phyloP scores from a whole-genome alignment of 2,329 filamentous ascomycete genomes.

The Exophiala viscosa region DNA sequence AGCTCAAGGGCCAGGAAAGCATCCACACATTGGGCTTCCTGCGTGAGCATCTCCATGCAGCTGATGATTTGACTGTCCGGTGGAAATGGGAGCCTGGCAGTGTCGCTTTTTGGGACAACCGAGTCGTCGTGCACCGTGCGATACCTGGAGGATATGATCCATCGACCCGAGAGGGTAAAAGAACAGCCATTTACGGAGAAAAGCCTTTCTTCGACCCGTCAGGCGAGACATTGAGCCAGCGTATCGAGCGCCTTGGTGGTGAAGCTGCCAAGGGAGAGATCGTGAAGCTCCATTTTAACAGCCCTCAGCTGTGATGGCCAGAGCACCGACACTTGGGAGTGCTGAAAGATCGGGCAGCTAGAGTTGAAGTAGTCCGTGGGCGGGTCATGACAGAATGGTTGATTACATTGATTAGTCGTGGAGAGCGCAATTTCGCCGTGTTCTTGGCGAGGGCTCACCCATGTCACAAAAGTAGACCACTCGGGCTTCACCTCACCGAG shows the following conservation, averaged over 20 bases:
- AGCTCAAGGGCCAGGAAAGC: constrained; percentile 27
- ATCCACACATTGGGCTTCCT: constrained; percentile 25
- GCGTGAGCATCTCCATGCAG: constrained; percentile 25
- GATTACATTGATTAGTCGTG: too few species aligned
- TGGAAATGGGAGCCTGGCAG: constrained; percentile 23
- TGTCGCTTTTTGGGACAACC: constrained; percentile 28
- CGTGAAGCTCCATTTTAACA: constrained; percentile 12
- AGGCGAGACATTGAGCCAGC: constrained; percentile 10
- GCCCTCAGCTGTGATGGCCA: neutral
- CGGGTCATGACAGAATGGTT: too few species aligned
- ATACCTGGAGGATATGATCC: constrained; percentile 28
- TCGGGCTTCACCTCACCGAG: too few species aligned
- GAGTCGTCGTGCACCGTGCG: constrained; percentile 24
- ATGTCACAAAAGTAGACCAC: too few species aligned
- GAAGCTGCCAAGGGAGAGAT: constrained; percentile 7
- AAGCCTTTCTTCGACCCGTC: constrained; percentile 13
- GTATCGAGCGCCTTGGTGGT: constrained; percentile 5
- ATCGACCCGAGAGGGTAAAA: constrained; percentile 24
- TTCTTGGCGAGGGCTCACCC: too few species aligned
- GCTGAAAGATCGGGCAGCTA: too few species aligned
- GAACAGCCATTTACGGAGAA: constrained; percentile 25
- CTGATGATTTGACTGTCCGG: constrained; percentile 24
- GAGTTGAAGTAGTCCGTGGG: too few species aligned
- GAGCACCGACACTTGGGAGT: too few species aligned
- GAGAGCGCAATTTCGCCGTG: too few species aligned